Percentiles rank a stretch among this genome's conserved stretches.
Conservation (phyloP, 768 basidiomycete species). For the Tubosaeta brunneosetosa region DNA sequence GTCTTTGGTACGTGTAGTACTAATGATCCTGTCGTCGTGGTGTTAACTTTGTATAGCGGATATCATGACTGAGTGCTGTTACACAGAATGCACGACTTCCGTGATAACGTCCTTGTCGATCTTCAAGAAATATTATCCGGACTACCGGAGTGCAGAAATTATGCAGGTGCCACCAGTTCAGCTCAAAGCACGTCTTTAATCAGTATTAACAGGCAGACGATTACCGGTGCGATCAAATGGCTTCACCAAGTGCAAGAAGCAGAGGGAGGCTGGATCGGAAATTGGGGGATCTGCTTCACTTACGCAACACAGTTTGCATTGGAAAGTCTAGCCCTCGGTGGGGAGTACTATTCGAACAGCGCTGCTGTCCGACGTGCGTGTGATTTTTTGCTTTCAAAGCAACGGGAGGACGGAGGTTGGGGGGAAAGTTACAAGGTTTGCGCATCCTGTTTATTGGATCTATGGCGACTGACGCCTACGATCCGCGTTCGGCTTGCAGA, state of each 20-base stretch:
- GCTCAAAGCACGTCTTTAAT: neutral
- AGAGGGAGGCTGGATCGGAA: constrained; percentile 92
- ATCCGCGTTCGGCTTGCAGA: constrained; percentile 39
- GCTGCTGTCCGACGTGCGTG: constrained; percentile 67
- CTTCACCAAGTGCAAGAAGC: constrained; percentile 74
- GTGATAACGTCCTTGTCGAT: constrained; percentile 86
- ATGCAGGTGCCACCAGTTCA: constrained; percentile 43
- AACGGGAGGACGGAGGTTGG: constrained; percentile 92
- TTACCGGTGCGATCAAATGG: constrained; percentile 68
- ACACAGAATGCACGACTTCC: constrained; percentile 97
- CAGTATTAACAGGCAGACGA: constrained; percentile 48
- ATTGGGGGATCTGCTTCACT: constrained; percentile 98
- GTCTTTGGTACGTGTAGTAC: constrained; percentile 69
- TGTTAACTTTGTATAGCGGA: constrained; percentile 49
- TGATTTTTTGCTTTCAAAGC: constrained; percentile 76
- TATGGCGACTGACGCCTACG: neutral
- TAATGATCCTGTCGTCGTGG: neutral
- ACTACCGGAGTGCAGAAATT: constrained; percentile 76
- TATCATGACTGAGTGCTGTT: constrained; percentile 94
- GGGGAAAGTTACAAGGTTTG: constrained; percentile 94
- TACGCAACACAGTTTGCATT: constrained; percentile 97
- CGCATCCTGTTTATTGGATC: neutral
- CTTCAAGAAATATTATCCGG: constrained; percentile 75
- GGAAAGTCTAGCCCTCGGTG: constrained; percentile 84
- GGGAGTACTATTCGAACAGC: constrained; percentile 83